Percentiles rank a stretch among this genome's conserved stretches.
phyloP scores from a whole-genome alignment of 768 basidiomycete genomes.

The Xerocomus potaroensis region DNA sequence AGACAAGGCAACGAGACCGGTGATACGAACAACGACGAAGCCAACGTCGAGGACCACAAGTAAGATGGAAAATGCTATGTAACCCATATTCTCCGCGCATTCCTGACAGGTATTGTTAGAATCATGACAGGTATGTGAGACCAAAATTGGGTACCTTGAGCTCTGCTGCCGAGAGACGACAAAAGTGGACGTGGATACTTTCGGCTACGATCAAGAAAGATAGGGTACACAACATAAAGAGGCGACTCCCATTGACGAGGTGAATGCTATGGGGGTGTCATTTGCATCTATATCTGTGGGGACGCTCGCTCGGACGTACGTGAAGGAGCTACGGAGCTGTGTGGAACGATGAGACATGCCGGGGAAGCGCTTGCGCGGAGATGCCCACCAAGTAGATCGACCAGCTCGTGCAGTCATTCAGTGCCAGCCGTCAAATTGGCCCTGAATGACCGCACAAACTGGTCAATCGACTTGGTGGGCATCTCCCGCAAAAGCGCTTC shows the following conservation, averaged over 20 bases:
- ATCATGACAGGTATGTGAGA: fast-evolving
- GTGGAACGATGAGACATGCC: neutral
- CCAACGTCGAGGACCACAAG: conserved; percentile 20
- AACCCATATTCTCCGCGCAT: conserved; percentile 7
- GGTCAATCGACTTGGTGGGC: too few species aligned
- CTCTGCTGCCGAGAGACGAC: conserved; percentile 17
- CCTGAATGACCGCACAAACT: too few species aligned
- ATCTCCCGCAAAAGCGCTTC: too few species aligned
- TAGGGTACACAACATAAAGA: conserved; percentile 13
- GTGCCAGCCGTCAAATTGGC: too few species aligned
- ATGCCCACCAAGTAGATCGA: conserved; percentile 18
- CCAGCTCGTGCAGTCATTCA: conserved; percentile 16
- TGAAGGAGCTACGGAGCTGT: conserved; percentile 3
- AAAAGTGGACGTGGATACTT: conserved; percentile 15
- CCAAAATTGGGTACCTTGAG: conserved; percentile 25
- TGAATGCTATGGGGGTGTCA: too few species aligned
- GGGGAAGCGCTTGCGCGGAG: neutral
- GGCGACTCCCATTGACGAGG: too few species aligned
- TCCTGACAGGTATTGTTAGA: conserved; percentile 4
- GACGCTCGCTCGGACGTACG: conserved; percentile 2
- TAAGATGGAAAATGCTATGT: conserved; percentile 14
- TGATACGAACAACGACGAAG: conserved; percentile 15
- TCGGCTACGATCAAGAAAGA: conserved; percentile 10
- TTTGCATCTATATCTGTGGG: too few species aligned
- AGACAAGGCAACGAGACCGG: conserved; percentile 9